Conservation (phyloP, 306 rosid genomes). For the Vachellia pachyceras region DNA sequence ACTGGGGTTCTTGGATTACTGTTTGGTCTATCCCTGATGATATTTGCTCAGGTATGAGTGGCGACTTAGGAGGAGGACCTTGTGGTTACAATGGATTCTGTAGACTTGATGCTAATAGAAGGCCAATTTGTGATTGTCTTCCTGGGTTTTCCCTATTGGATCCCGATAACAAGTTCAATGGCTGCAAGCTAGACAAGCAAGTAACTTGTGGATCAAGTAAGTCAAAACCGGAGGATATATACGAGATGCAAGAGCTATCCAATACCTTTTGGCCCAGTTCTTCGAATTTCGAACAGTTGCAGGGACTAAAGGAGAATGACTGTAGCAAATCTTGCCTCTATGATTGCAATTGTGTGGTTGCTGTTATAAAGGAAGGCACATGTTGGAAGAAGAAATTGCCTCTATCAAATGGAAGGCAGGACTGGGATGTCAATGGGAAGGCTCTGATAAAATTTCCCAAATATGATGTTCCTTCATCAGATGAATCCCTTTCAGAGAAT, state of each 20-base stretch:
- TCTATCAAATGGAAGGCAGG: slow-evolving; percentile 50
- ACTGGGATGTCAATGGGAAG: not conserved
- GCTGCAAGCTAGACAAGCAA: slow-evolving; percentile 37
- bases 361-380: slow-evolving; percentile 28
- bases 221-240: not conserved
- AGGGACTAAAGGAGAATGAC: slow-evolving; percentile 8
- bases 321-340: slow-evolving; percentile 43
- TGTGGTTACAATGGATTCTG: slow-evolving; percentile 54
- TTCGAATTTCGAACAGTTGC: slow-evolving; percentile 23
- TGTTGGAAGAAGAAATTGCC: slow-evolving; percentile 60
- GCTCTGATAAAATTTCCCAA: slow-evolving; percentile 26
- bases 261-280: slow-evolving; percentile 47
- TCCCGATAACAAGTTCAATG: slow-evolving; percentile 32
- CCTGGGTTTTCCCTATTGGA: slow-evolving; percentile 34
- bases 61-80: slow-evolving; percentile 26
- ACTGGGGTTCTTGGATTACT: not conserved
- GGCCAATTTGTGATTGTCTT: slow-evolving; percentile 45
- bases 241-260: slow-evolving; percentile 16
- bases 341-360: slow-evolving; percentile 44
- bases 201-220: slow-evolving; percentile 43
- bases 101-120: slow-evolving; percentile 18
- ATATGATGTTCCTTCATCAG: not conserved
- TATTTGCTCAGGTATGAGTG: not conserved
- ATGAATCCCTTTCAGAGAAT: not conserved
- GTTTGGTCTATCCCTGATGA: slow-evolving; percentile 17